Evolutionary conservation across 148 eudicot species (phyloP).

Genomic region (Nepenthes mirabilis): DNA sequence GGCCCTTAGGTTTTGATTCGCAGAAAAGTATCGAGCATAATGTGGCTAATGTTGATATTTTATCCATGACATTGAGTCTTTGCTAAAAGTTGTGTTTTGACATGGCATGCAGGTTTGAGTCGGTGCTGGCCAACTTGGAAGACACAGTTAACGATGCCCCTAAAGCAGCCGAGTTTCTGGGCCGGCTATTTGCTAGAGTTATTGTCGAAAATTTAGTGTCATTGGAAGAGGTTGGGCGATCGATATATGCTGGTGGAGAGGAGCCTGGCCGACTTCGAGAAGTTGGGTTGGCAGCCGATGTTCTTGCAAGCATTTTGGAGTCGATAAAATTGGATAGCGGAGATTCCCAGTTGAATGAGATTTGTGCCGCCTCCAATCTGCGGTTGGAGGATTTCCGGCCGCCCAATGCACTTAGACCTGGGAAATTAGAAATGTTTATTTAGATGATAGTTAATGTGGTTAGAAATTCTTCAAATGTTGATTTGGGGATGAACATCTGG

Average conservation of each 20-base stretch:
- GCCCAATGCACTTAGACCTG: conserved; percentile 6
- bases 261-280: conserved; percentile 53
- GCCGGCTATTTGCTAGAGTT: conserved; percentile 42
- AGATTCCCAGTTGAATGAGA: conserved; percentile 34
- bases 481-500: neutral
- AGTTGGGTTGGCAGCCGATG: conserved; percentile 66
- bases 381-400: no score
- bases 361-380: conserved; percentile 6
- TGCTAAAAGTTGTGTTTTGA: neutral
- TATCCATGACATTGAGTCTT: neutral
- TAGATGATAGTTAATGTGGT: conserved; percentile 9
- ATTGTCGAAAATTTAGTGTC: conserved; percentile 41
- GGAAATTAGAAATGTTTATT: conserved; percentile 63
- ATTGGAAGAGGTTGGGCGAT: conserved; percentile 28
- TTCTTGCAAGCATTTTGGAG: conserved; percentile 60
- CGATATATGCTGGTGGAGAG: conserved; percentile 66
- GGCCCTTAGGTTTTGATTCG: no score
- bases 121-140: conserved; percentile 55
- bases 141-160: conserved; percentile 83
- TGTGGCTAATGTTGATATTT: neutral
- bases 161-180: conserved; percentile 67
- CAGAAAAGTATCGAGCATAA: no score
- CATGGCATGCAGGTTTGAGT: conserved; percentile 42
- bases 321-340: conserved; percentile 47
- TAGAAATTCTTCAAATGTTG: neutral